Evolutionary conservation across 192 early-diverging fungal species (phyloP), one percentile per base, ranked within the genome.

Genomic region (Gryganskiella cystojenkinii): DNA sequence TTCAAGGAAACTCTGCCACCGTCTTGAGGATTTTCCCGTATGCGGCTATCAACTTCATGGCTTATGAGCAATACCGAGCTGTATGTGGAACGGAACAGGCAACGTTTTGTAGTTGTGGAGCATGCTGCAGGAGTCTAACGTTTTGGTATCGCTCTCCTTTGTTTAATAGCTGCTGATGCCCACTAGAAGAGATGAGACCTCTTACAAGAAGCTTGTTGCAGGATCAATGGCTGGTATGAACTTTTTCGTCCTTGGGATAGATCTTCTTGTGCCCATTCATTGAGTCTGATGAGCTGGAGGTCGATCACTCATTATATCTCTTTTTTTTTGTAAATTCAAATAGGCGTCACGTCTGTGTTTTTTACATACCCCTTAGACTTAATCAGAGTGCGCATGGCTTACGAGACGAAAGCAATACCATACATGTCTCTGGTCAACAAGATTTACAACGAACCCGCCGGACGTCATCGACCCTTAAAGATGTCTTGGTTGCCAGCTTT

Each of bases 21-120:
- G 82, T 99, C 4, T 83, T 96, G 2, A 84, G 98, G 30, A 97
- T 99, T 63, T 98, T 98, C 78, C 98, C 98, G 4, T 99, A 98
- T 70, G 94, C 95, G 0, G 94, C 96, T 10, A 93, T 99, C 79
- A 98, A 98, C 79, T 99, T 97, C 71, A 95, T 97, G 88, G 90
- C 91, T 9, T 97, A 95, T 78, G 98, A 99, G 84, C 96, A 99
- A 81, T 91, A 90, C 63, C 85, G 87, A 63, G 63, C 81, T 47
- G 84, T 85, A 83, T 66, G 85, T 53, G 19, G n/a, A n/a, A n/a
- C n/a, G n/a, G n/a, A n/a, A n/a, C n/a, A n/a, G n/a, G n/a, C n/a
- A n/a, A n/a, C n/a, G n/a, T n/a, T n/a, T n/a, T n/a, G n/a, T n/a
- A n/a, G n/a, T n/a, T n/a, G n/a, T n/a, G n/a, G n/a, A n/a, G n/a